phyloP scores from a whole-genome alignment of 768 basidiomycete genomes.

The Multifurca ochricompacta region DNA sequence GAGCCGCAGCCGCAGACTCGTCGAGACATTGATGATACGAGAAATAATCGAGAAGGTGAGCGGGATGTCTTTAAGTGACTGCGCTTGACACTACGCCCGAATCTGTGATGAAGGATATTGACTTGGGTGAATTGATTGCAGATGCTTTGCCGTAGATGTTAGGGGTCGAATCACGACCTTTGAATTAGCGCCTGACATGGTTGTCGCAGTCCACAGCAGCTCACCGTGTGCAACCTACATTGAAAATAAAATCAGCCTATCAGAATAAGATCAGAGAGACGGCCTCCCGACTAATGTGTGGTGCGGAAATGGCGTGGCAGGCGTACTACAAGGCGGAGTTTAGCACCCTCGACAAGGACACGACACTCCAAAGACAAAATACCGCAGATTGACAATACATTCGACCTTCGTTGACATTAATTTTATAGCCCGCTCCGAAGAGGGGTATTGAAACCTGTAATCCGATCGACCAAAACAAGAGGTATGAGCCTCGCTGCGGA shows the following conservation, averaged over 20 bases:
- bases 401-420: slow-evolving; percentile 43
- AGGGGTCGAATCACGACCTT: neutral
- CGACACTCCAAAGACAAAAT: slow-evolving; percentile 40
- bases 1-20: too few relatives aligned
- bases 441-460: neutral
- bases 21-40: too few relatives aligned
- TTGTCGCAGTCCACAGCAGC: neutral
- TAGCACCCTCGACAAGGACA: slow-evolving; percentile 34
- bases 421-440: slow-evolving; percentile 30
- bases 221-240: slow-evolving; percentile 4
- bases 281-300: slow-evolving; percentile 36
- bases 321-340: slow-evolving; percentile 38
- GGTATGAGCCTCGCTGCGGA: too few relatives aligned
- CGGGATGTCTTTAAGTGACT: too few relatives aligned
- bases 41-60: too few relatives aligned
- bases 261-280: neutral
- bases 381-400: slow-evolving; percentile 36
- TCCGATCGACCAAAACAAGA: neutral
- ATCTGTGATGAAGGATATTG: too few relatives aligned
- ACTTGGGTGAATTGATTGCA: too few relatives aligned
- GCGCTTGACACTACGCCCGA: too few relatives aligned
- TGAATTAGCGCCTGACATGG: neutral
- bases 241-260: slow-evolving; percentile 3
- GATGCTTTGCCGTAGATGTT: neutral
- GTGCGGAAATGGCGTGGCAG: slow-evolving; percentile 31